phyloP scores from a whole-genome alignment of 2,329 filamentous ascomycete species.

The Pestalotiopsis sp. region DNA sequence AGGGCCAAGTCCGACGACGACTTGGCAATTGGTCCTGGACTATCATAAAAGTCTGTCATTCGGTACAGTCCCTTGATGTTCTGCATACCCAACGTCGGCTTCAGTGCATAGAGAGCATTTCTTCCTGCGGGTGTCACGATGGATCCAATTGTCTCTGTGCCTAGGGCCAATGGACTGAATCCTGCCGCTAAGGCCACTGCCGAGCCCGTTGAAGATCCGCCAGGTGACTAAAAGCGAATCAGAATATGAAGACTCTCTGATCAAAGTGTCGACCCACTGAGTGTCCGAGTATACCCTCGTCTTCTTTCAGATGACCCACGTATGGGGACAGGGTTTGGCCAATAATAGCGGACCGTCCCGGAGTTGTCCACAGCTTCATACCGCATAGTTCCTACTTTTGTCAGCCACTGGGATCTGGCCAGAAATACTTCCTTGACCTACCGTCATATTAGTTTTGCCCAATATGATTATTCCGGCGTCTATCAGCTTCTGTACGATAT shows the following conservation, averaged over 20 bases:
- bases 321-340: conserved; percentile 33
- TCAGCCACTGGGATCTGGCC: not conserved
- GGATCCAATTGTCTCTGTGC: not conserved
- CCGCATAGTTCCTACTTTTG: conserved; percentile 4
- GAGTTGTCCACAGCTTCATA: conserved; percentile 16
- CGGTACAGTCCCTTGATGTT: not conserved
- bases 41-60: not conserved
- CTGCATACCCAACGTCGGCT: not conserved
- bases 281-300: conserved; percentile 19
- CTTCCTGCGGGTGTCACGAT: not conserved
- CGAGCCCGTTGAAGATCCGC: conserved; percentile 1
- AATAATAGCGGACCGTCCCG: conserved; percentile 26
- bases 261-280: conserved; percentile 16
- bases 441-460: conserved; percentile 28
- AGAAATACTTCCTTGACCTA: conserved; percentile 7
- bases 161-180: not conserved
- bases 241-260: not conserved
- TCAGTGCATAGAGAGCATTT: not conserved
- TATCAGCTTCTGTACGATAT: conserved; percentile 16
- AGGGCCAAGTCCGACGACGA: not conserved
- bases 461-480: conserved; percentile 27
- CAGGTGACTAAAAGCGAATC: not conserved
- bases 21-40: not conserved
- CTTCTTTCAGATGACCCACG: conserved; percentile 21
- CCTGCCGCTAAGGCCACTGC: not conserved